Percentiles rank a stretch among this genome's conserved stretches.
These are phyloP conservation scores for Epichloe bromicola DNA, from an alignment of 2,329 filamentous ascomycete genomes.

Conservation along the genomic window DNA sequence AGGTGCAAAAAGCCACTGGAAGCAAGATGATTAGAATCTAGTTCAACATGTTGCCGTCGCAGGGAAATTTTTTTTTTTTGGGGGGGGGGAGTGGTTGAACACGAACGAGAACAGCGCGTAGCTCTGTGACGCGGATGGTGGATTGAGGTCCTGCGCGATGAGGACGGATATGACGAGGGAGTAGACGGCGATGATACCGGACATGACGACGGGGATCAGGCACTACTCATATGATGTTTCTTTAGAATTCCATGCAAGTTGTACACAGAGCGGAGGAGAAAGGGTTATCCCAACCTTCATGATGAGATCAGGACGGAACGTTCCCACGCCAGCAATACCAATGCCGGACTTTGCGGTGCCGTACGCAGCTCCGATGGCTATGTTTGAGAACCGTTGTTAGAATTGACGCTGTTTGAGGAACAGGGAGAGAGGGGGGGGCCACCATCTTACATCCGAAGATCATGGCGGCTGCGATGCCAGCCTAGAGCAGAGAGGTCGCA, in stretches of 20 bases:
- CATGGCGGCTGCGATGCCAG: slow-evolving; percentile 70
- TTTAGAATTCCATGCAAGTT: background rate
- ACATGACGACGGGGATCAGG: slow-evolving; percentile 88
- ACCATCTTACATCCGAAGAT: slow-evolving; percentile 61
- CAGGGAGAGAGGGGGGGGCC: background rate
- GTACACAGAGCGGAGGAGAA: background rate
- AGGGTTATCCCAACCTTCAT: slow-evolving; percentile 58
- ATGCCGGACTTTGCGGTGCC: slow-evolving; percentile 83
- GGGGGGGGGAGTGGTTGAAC: background rate
- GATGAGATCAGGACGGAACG: slow-evolving; percentile 74
- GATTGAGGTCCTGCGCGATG: slow-evolving; percentile 78
- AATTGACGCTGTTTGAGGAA: background rate
- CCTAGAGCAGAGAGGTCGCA: slow-evolving; percentile 30
- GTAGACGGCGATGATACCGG: slow-evolving; percentile 97
- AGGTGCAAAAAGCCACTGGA: slow-evolving; percentile 82
- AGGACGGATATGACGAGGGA: slow-evolving; percentile 92
- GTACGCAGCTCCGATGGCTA: slow-evolving; percentile 63
- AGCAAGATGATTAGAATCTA: slow-evolving; percentile 8
- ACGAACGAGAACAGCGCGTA: slow-evolving; percentile 78
- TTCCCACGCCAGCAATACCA: slow-evolving; percentile 74
- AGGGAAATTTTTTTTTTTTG: background rate
- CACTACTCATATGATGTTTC: slow-evolving; percentile 36
- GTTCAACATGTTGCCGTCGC: background rate
- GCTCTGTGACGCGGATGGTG: slow-evolving; percentile 43
- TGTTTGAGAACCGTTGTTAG: slow-evolving; percentile 6